phyloP scores from a whole-genome alignment of 208 protist genomes.

The Crithidia mellificae region DNA sequence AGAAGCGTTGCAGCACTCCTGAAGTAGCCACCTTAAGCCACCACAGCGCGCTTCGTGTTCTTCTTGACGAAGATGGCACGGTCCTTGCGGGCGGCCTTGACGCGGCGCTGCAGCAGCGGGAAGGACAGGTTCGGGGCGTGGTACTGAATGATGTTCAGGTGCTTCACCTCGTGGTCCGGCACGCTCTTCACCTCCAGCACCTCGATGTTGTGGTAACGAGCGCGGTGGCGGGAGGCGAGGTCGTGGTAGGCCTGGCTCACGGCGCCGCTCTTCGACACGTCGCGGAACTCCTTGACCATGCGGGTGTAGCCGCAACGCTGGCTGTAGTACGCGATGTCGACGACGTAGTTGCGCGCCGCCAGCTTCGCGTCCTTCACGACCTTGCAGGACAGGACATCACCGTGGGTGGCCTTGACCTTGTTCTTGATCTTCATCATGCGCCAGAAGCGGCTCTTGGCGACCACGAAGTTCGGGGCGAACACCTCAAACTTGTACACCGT shows the following conservation, averaged over 20 bases:
- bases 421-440: conserved; percentile 98
- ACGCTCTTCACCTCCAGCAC: conserved; percentile 95
- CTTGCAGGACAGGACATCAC: conserved; percentile 95
- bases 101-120: conserved; percentile 93
- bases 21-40: conserved; percentile 42
- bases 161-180: conserved; percentile 75
- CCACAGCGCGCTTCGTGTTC: conserved; percentile 80
- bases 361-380: conserved; percentile 96
- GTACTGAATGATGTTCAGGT: conserved; percentile 67
- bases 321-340: conserved; percentile 99
- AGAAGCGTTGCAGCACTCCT: neutral
- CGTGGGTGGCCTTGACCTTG: conserved; percentile 98
- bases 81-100: conserved; percentile 77
- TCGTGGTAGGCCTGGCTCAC: conserved; percentile 98
- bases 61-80: conserved; percentile 86
- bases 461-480: conserved; percentile 98
- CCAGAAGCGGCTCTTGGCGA: conserved; percentile 99
- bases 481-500: conserved; percentile 98
- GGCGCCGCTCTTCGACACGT: conserved; percentile 94
- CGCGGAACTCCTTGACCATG: conserved; percentile 99
- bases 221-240: conserved; percentile 97
- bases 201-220: conserved; percentile 94
- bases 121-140: conserved; percentile 90
- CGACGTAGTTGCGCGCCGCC: conserved; percentile 98
- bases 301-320: conserved; percentile 98